phyloP scores from a whole-genome alignment of 495 filamentous ascomycete genomes.

The Neurospora sp. region DNA sequence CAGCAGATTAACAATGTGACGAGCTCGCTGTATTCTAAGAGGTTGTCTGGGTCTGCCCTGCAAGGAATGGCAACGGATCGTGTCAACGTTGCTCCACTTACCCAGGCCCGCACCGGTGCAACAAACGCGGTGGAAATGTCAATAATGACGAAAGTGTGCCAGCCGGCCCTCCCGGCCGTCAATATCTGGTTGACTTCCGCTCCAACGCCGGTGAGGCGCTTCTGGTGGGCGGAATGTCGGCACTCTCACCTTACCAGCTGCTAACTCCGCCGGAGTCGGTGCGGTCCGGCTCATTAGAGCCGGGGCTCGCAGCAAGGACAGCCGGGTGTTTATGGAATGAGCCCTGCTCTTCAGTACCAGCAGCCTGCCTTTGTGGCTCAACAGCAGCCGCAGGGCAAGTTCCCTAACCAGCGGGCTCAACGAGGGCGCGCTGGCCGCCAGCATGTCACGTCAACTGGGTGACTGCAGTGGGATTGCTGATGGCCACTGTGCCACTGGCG shows the following conservation, averaged over 20 bases:
- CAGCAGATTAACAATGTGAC: conserved; percentile 21
- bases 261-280: no score
- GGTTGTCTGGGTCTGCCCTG: conserved; percentile 32
- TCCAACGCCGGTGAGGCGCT: no score
- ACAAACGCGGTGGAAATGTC: no score
- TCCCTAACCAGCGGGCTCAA: conserved; percentile 22
- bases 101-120: no score
- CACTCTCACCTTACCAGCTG: no score
- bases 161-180: no score
- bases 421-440: conserved; percentile 9
- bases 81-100: no score
- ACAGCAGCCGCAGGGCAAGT: conserved; percentile 63
- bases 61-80: no score
- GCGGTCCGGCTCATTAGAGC: no score
- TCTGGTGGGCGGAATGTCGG: no score
- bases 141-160: no score
- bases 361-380: conserved; percentile 49
- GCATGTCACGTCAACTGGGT: not conserved
- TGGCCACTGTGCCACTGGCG: not conserved
- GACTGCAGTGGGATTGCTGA: not conserved
- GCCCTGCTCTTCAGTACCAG: conserved; percentile 54
- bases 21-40: conserved; percentile 34
- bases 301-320: conserved; percentile 65
- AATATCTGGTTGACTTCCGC: no score
- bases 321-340: conserved; percentile 53